phyloP scores from a whole-genome alignment of 192 early-diverging fungal species.

The Umbelopsis ramanniana region DNA sequence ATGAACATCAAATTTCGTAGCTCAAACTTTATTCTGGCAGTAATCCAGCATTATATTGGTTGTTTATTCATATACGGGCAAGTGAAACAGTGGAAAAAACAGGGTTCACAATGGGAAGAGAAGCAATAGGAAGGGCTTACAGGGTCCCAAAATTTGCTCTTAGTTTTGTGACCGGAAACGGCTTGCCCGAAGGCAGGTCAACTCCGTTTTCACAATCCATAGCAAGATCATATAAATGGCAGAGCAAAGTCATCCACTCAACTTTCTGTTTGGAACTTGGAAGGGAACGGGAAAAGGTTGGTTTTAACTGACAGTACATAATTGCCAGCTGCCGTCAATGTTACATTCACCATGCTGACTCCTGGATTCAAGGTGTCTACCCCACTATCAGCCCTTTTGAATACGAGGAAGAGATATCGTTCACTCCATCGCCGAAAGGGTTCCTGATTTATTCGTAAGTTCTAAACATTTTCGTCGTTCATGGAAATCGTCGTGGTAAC shows the following conservation, averaged over 20 bases:
- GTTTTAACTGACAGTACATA: background rate
- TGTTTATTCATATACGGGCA: too few species aligned
- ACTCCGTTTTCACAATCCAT: background rate
- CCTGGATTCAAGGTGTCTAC: constrained; percentile 5
- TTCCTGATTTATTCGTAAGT: constrained; percentile 24
- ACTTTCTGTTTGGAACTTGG: constrained; percentile 23
- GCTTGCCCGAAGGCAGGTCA: background rate
- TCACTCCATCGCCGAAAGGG: constrained; percentile 21
- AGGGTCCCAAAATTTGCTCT: too few species aligned
- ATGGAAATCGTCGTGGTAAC: background rate
- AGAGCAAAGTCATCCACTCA: constrained; percentile 13
- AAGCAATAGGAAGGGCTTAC: too few species aligned
- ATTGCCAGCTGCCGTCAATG: background rate
- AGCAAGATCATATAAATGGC: background rate
- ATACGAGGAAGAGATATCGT: constrained; percentile 27
- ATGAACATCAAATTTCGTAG: too few species aligned
- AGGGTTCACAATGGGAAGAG: too few species aligned
- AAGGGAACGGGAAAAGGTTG: constrained; percentile 21
- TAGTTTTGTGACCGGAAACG: background rate
- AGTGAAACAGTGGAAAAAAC: too few species aligned
- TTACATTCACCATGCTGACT: background rate
- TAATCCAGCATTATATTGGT: too few species aligned
- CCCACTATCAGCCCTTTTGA: constrained; percentile 26
- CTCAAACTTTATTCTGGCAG: too few species aligned
- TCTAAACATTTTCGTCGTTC: background rate